Evolutionary conservation across 2,329 filamentous ascomycete genomes (phyloP).

Genomic region (Nemania abortiva): DNA sequence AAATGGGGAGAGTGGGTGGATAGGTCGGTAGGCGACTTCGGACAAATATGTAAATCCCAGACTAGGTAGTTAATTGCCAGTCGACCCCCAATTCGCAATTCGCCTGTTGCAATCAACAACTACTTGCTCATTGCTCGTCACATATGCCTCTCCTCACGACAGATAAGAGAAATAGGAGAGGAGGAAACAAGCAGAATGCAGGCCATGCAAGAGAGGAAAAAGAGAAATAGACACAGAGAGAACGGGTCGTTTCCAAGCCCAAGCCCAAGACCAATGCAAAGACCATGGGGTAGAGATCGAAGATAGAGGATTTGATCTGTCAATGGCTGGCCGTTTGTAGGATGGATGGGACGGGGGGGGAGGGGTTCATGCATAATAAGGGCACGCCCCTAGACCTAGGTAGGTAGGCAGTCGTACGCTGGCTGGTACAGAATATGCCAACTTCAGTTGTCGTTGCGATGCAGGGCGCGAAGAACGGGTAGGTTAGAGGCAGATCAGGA

Average conservation of each 20-base stretch:
- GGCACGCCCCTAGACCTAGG: constrained; percentile 28
- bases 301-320: constrained; percentile 31
- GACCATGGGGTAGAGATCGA: constrained; percentile 32
- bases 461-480: constrained; percentile 5
- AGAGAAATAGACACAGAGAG: constrained; percentile 17
- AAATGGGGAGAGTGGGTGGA: constrained; percentile 2
- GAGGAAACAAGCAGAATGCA: constrained; percentile 33
- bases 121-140: constrained; percentile 11
- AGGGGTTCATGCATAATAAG: constrained; percentile 39
- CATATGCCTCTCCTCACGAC: constrained; percentile 15
- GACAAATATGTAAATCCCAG: constrained; percentile 31
- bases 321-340: constrained; percentile 26
- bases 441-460: constrained; percentile 10
- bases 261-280: constrained; percentile 34
- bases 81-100: constrained; percentile 14
- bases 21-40: constrained; percentile 34
- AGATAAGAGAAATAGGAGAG: constrained; percentile 34
- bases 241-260: constrained; percentile 27
- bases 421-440: not conserved
- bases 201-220: constrained; percentile 33
- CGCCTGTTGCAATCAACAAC: constrained; percentile 20
- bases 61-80: not conserved
- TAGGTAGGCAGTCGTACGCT: constrained; percentile 16
- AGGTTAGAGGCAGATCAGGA: constrained; percentile 6
- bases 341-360: constrained; percentile 25